Evolutionary conservation across 2,329 filamentous ascomycete species (phyloP).

Genomic region (Uncinocarpus reesii): DNA sequence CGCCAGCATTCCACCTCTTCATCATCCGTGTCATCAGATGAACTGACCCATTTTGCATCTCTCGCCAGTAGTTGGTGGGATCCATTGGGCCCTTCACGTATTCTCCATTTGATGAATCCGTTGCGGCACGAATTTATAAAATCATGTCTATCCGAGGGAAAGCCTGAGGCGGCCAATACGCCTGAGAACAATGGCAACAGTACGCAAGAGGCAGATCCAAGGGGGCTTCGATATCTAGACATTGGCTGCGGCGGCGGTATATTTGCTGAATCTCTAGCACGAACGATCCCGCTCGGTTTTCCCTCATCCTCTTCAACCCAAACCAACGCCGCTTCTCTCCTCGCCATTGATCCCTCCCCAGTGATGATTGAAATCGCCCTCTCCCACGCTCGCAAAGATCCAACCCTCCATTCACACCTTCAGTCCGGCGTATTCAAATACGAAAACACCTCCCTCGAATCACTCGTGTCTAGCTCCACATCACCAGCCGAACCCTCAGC

Average conservation of each 20-base stretch:
- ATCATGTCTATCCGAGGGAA: conserved; percentile 52
- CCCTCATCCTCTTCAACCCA: conserved; percentile 20
- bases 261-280: conserved; percentile 62
- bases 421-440: conserved; percentile 56
- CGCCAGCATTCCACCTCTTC: conserved; percentile 16
- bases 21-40: conserved; percentile 72
- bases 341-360: conserved; percentile 38
- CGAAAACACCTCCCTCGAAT: conserved; percentile 65
- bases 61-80: conserved; percentile 97
- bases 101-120: conserved; percentile 96
- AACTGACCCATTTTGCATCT: conserved; percentile 88
- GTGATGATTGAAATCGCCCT: conserved; percentile 53
- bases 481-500: neutral
- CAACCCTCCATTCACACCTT: conserved; percentile 44
- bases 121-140: conserved; percentile 86
- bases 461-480: conserved; percentile 26
- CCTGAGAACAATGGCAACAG: neutral
- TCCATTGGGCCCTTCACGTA: conserved; percentile 77
- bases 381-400: conserved; percentile 65
- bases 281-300: conserved; percentile 28
- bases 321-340: conserved; percentile 34
- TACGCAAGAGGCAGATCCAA: conserved; percentile 10
- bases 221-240: conserved; percentile 64
- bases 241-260: conserved; percentile 94
- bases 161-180: conserved; percentile 16